phyloP scores from a whole-genome alignment of 768 basidiomycete genomes.

The Crassisporium funariophilum region DNA sequence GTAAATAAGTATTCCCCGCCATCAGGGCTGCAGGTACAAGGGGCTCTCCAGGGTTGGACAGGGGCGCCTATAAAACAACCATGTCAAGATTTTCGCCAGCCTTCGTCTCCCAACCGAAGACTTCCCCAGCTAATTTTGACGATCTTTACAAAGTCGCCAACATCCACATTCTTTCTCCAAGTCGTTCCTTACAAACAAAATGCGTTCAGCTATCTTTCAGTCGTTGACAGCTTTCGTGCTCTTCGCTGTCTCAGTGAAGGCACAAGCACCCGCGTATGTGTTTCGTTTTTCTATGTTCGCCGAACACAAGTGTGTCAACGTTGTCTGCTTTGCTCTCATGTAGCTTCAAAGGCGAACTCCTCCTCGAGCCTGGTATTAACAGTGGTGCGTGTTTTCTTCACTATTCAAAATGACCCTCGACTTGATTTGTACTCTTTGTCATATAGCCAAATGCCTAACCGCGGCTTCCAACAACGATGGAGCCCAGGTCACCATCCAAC shows the following conservation, averaged over 20 bases:
- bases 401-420: not conserved
- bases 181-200: conserved; percentile 15
- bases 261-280: conserved; percentile 33
- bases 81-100: not conserved
- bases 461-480: conserved; percentile 51
- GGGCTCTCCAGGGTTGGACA: no score
- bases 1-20: no score
- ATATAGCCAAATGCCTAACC: conserved; percentile 51
- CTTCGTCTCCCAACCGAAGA: not conserved
- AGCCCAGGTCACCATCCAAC: conserved; percentile 47
- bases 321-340: not conserved
- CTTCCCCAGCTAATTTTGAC: not conserved
- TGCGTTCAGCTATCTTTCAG: conserved; percentile 17
- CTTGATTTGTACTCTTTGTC: not conserved
- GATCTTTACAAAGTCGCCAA: conserved; percentile 2
- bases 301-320: not conserved
- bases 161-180: conserved; percentile 22
- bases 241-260: conserved; percentile 22
- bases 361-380: conserved; percentile 46
- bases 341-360: conserved; percentile 45
- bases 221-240: conserved; percentile 15
- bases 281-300: not conserved
- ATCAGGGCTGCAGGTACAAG: no score
- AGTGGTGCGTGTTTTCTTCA: conserved; percentile 32
- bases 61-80: conserved; percentile 4